Conservation (phyloP, 1,284 basidiomycete genomes). For the Paramarasmius palmivorus region DNA sequence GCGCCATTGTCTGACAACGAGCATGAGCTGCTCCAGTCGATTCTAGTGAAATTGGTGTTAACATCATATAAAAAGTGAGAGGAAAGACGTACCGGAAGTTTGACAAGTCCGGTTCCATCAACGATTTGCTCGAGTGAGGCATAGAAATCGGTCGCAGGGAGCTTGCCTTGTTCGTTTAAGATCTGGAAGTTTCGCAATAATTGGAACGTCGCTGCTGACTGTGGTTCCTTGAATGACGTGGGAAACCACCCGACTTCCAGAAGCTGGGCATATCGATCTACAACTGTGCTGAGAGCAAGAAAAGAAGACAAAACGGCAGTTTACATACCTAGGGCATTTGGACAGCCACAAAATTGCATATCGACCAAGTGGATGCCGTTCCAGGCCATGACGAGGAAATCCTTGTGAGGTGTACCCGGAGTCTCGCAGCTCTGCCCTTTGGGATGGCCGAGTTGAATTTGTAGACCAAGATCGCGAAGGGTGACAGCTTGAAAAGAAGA, state of each 20-base stretch:
- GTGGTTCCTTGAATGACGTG: constrained; percentile 3
- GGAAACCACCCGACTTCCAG: constrained; percentile 5
- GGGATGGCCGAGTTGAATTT: no score
- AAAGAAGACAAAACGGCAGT: background rate
- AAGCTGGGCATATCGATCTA: background rate
- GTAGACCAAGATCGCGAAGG: no score
- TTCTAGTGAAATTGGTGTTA: no score
- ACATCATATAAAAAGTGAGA: no score
- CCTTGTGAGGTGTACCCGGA: no score
- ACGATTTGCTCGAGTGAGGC: constrained; percentile 8
- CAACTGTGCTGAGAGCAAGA: no score
- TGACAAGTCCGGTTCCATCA: background rate
- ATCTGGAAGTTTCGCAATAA: constrained; percentile 15
- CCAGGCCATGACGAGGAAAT: constrained; percentile 2
- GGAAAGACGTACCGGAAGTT: background rate
- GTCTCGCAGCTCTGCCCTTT: no score
- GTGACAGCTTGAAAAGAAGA: no score
- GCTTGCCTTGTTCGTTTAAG: constrained; percentile 12
- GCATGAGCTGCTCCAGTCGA: no score
- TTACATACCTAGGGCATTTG: background rate
- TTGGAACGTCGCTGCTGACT: constrained; percentile 11
- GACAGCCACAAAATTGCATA: constrained; percentile 11
- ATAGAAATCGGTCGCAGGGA: constrained; percentile 16
- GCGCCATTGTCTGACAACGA: no score
- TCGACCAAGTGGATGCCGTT: constrained; percentile 12